Percentiles rank a stretch among this genome's conserved stretches.
Evolutionary conservation across 495 filamentous ascomycete species (phyloP).

Genomic region (Physcia stellaris): DNA sequence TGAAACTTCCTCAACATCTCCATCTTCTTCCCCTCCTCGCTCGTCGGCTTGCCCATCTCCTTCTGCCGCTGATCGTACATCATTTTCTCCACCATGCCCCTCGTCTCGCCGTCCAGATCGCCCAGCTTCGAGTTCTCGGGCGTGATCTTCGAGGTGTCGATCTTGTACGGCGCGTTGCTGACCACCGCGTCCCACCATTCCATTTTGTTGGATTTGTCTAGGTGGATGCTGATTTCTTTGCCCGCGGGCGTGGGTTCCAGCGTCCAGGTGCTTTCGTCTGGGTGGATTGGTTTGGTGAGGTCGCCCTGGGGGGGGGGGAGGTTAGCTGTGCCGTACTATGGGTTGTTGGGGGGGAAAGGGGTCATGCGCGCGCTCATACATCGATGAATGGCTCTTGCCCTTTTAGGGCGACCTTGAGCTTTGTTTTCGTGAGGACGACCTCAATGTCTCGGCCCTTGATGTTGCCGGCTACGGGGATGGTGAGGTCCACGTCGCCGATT

Average conservation of each 20-base stretch:
- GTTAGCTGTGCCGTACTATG: not conserved
- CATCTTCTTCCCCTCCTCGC: constrained; percentile 84
- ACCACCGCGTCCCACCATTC: constrained; percentile 96
- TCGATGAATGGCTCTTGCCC: constrained; percentile 78
- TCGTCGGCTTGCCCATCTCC: constrained; percentile 75
- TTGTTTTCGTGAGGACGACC: constrained; percentile 68
- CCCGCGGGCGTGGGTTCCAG: constrained; percentile 41
- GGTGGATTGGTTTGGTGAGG: constrained; percentile 62
- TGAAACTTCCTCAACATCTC: constrained; percentile 91
- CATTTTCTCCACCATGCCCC: constrained; percentile 99
- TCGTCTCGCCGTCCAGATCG: constrained; percentile 90
- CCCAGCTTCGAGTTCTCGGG: constrained; percentile 82
- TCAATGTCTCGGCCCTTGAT: constrained; percentile 74
- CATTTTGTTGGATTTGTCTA: constrained; percentile 94
- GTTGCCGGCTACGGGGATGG: constrained; percentile 58
- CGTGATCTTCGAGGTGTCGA: constrained; percentile 88
- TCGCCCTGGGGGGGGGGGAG: constrained; percentile 46
- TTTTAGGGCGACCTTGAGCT: constrained; percentile 70
- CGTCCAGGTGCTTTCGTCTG: constrained; percentile 87
- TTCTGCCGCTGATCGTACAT: constrained; percentile 98
- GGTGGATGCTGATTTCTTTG: constrained; percentile 76
- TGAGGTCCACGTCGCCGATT: constrained; percentile 83
- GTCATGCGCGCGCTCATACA: constrained; percentile 32
- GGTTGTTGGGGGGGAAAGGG: not conserved
- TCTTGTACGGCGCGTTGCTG: constrained; percentile 60